Evolutionary conservation across 331 rosid species (phyloP), one percentile per base, ranked within the genome.

Genomic region (Rhamnella rubrinervis): DNA sequence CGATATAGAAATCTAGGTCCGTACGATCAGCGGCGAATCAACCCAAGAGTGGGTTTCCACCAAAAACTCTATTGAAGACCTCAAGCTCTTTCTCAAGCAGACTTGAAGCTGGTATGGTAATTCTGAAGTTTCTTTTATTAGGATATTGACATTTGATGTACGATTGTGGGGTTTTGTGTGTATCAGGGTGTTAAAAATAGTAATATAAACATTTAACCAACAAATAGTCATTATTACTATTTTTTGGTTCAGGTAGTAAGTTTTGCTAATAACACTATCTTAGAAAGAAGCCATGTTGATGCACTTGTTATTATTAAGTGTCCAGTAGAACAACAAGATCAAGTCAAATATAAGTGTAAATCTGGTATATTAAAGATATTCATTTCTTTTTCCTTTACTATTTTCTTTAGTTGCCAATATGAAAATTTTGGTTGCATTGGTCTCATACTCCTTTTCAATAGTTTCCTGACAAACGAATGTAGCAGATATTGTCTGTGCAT

Each of bases 171-270:
- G 15, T 18, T 46, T n/a, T 8, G 9, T 77, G 40, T 59, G 61
- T 78, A 57, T 67, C 86, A 93, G 98, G 96, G 98, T 18, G 72
- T 41, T 4, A 88, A 87, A n/a, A n/a, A n/a, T n/a, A n/a, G n/a
- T n/a, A n/a, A n/a, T n/a, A n/a, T 53, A 17, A n/a, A 19, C 10
- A 53, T n/a, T 53, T 17, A 4, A 10, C 14, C n/a, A n/a, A n/a
- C n/a, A n/a, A n/a, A n/a, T 44, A 44, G 49, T 44, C 49, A 10
- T 44, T 44, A 44, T 52, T 52, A 17, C 21, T 52, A 17, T 52
- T 61, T 61, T 23, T 47, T 81, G 35, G 44, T 81, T 58, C 83
- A 92, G 98, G 84, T 77, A 65, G 80, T 92, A 46, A 66, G 57
- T 79, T 90, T 90, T 67, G 73, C 72, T 21, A 75, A 70, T 77